Evolutionary conservation across 139 green algal species (phyloP).

Genomic region (Mychonastes homosphaera): DNA sequence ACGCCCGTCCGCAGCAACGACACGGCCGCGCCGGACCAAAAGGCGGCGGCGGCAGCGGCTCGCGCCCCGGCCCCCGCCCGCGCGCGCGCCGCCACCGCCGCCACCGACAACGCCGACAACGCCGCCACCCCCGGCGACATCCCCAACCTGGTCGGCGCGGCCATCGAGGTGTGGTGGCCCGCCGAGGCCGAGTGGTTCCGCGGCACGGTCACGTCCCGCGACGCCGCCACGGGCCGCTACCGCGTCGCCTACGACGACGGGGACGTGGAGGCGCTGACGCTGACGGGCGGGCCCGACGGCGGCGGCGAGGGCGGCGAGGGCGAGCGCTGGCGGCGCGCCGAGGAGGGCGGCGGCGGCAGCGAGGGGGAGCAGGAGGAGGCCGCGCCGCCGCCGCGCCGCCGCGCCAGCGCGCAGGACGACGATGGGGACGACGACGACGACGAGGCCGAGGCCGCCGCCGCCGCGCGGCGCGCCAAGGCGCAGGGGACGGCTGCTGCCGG

Average conservation of each 20-base stretch:
- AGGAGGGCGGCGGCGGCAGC: constrained; percentile 2
- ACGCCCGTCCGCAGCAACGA: too few species aligned
- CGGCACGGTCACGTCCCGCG: constrained; percentile 20
- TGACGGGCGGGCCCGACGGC: constrained; percentile 30
- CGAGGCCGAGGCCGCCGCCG: too few species aligned
- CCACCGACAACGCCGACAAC: too few species aligned
- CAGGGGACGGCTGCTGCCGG: too few species aligned
- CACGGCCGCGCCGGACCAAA: too few species aligned
- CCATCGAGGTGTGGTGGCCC: constrained; percentile 45
- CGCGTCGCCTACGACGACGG: constrained; percentile 60
- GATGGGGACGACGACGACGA: too few species aligned
- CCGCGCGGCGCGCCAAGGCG: too few species aligned
- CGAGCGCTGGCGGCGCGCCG: constrained; percentile 3
- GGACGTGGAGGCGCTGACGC: constrained; percentile 55
- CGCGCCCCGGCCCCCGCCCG: too few species aligned
- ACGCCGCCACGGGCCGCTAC: constrained; percentile 28
- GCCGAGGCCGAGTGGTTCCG: constrained; percentile 40
- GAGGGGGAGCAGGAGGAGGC: constrained; percentile 8
- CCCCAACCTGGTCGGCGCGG: constrained; percentile 24
- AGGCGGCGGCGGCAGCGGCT: too few species aligned
- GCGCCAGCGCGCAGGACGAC: not conserved
- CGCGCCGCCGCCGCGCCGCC: too few species aligned
- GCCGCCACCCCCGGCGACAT: too few species aligned
- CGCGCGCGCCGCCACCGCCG: too few species aligned
- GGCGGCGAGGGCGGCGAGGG: constrained; percentile 19